Conservation (phyloP, 352 stramenopile species). For the Globisporangium orthogonon region DNA sequence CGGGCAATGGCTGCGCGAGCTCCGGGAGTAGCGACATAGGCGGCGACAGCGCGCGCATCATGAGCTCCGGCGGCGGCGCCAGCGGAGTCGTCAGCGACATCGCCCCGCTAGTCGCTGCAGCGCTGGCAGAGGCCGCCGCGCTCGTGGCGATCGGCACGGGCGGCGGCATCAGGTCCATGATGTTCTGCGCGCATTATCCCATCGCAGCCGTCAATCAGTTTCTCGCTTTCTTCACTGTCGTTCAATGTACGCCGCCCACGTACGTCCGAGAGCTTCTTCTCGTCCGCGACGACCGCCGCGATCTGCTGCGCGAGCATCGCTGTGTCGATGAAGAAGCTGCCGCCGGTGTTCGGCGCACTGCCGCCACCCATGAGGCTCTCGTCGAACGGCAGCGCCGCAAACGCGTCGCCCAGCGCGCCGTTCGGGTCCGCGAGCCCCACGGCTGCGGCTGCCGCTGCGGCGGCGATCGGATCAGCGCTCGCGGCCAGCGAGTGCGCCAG, state of each 20-base stretch:
- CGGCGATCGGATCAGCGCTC: constrained; percentile 8
- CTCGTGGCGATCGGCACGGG: constrained; percentile 16
- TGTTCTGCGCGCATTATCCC: constrained; percentile 33
- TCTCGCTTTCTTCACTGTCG: no score
- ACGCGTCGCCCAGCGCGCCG: constrained; percentile 8
- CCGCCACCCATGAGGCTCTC: constrained; percentile 37
- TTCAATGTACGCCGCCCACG: neutral
- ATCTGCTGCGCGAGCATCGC: constrained; percentile 52
- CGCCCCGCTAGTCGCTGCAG: neutral
- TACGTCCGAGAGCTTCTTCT: constrained; percentile 80
- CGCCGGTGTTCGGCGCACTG: constrained; percentile 2
- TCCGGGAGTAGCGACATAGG: constrained; percentile 63
- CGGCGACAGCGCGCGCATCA: constrained; percentile 69
- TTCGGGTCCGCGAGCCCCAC: constrained; percentile 15
- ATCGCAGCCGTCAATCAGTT: no score
- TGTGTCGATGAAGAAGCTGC: constrained; percentile 62
- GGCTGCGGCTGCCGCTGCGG: constrained; percentile 9
- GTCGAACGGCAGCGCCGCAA: constrained; percentile 42
- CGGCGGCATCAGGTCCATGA: constrained; percentile 71
- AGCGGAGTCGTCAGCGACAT: constrained; percentile 47
- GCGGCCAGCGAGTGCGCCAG: constrained; percentile 9
- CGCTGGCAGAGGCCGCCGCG: neutral
- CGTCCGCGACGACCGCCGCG: constrained; percentile 53
- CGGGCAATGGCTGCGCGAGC: constrained; percentile 25
- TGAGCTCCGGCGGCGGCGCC: constrained; percentile 48